Base-by-base conservation (phyloP, 1,284 basidiomycete genomes). In the Mycena sp. region DNA sequence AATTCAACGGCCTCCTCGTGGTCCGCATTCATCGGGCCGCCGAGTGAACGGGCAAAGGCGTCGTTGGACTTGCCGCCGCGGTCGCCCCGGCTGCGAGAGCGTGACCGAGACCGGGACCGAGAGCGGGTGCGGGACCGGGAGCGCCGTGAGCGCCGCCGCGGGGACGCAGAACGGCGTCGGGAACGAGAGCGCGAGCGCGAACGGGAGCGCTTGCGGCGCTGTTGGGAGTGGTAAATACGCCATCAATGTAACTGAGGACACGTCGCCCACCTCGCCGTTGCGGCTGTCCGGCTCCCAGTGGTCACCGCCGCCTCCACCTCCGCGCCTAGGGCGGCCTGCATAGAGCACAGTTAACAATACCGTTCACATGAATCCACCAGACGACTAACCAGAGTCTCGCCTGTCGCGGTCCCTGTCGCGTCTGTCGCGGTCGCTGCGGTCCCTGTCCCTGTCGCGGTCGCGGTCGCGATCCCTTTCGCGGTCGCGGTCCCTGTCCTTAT, bases 21-120 rank as follows among this genome's bases (percentile, higher is more conserved):
- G 21, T 92, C 88, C 28, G 94, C 94, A 71, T 96, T 96, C 87
- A 96, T 95, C 2, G 95, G 93, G 2, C 94, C 94, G 26, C 93
- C 94, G 26, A 94, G 87, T 3, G 92, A 93, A 59, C 91, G 88
- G 19, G 90, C 78, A 71, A 92, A 92, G 6, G 89, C 73, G 68
- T 92, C 91, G 4, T 80, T 72, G 51, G 83, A 70, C 71, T 86
- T 59, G 57, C 61, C 61, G 21, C 61, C 43, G 23, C 63, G 50
- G 44, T 41, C 40, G 86, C 67, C 87, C 26, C 87, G 81, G 70
- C 83, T 84, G 57, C 90, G 85, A 48, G 86, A 87, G 32, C 87
- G 85, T 48, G 82, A 81, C 57, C 87, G 83, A 21, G 88, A 87
- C 53, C 84, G 83, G 26, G 84, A 84, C 40, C 82, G 83, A 26